Base-by-base conservation (phyloP, 1,284 basidiomycete genomes). In the Austroboletus niveus region DNA sequence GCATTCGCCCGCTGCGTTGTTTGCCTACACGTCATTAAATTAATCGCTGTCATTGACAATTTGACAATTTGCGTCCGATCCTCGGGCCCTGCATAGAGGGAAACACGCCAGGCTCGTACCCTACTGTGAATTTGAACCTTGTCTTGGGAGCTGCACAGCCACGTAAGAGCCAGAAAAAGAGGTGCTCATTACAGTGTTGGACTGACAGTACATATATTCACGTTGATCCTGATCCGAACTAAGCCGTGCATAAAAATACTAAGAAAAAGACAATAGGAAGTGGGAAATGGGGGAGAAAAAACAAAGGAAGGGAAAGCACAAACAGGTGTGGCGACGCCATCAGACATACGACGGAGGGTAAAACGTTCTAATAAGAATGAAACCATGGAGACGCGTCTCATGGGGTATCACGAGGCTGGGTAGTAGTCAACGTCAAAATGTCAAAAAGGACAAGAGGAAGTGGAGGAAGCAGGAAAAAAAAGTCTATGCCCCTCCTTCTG, bases 401-500 rank as follows among this genome's bases (percentile, higher is more conserved):
- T 49, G 49, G 61, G 61, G 61, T 63, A 63, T 63, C 61, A 47
- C 57, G 17, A 48, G 42, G 46, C 40, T 46, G 56, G 62, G 61
- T 55, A 66, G 65, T 39, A 35, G 49, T 67, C 44, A 24, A 52
- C 29, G 42, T 57, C 24, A 51, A 52, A 49, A 41, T 7, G 27
- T 42, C 27, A 42, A 42, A 29, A 29, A 7, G 40, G 29, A 29
- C 29, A 22, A 20, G 45, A 24, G 36, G 42, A 45, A 44, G 43
- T 31, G 29, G 35, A n/a, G 31, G 36, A 29, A 24, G 8, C 34
- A 9, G 10, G 32, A 5, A 9, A 17, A 42, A 27, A 34, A 29
- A 42, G 46, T 48, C 47, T 67, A 67, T 46, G 64, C 20, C 39
- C 51, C 61, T 48, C 54, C 71, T 42, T 78, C 79, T 52, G 65